Base-by-base conservation (phyloP, 176 grass and related monocot species). In the Bromus sterilis region DNA sequence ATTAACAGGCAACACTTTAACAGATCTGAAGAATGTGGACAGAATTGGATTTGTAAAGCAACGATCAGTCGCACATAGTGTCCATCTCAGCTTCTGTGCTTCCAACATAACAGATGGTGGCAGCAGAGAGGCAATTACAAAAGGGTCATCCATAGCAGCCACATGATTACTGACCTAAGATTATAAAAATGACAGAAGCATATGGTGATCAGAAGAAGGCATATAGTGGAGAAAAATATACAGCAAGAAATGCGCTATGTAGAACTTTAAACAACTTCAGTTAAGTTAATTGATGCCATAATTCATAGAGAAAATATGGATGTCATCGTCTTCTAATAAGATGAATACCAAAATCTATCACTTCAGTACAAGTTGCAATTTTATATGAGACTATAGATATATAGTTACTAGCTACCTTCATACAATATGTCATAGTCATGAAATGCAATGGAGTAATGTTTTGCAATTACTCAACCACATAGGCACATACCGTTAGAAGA, bases 81-180 rank as follows among this genome's bases (percentile, higher is more conserved):
- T 98, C 96, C 96, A 95, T 87, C 96, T 95, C 81, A 95, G 66
- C 76, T 95, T 93, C 61, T 83, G 93, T 0, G 90, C 84, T 87
- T 95, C 86, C 74, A 95, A 40, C 86, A 98, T 84, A 55, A 89
- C 28, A 46, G 91, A 92, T 82, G 93, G 92, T 30, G 90, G 96
- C 36, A 98, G 77, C 36, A 98, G 84, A 16, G 93, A 98, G 2
- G 93, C 96, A 28, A 98, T 98, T 39, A 98, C 79, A 2, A 98
- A 91, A 8, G 96, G 96, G 12, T 98, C 96, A 79, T 98, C 96
- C 60, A 98, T 86, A 73, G 93, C 88, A 31, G 96, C 96, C 37
- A 98, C 96, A 69, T 98, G 96, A 87, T 98, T 98, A 71, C 96
- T 98, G 68, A 91, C 96, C 96, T 98, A 81, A 66, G 56, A 86